Conservation (phyloP, 768 basidiomycete species). For the Leccinum disarticulatum region DNA sequence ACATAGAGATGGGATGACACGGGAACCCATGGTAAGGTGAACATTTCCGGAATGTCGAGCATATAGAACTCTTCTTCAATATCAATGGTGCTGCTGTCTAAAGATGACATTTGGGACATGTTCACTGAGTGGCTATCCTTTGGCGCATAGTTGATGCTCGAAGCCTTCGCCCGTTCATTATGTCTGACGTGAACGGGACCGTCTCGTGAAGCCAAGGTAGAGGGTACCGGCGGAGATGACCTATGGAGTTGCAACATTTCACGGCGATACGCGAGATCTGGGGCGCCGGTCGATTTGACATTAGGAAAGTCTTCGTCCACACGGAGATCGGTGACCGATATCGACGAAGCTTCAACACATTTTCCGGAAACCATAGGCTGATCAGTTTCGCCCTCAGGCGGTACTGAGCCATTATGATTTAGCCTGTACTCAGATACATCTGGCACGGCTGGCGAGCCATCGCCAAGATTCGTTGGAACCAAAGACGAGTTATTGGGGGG, state of each 20-base stretch:
- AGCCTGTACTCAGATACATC: not conserved
- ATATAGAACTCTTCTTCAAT: conserved; percentile 31
- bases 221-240: not conserved
- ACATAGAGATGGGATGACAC: conserved; percentile 31
- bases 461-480: not conserved
- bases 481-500: not conserved
- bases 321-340: not conserved
- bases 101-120: not conserved
- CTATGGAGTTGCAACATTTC: not conserved
- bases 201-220: not conserved
- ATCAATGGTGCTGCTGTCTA: conserved; percentile 2
- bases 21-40: conserved; percentile 36
- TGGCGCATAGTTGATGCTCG: not conserved
- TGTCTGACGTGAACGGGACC: not conserved
- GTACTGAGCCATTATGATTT: not conserved
- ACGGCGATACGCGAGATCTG: not conserved
- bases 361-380: not conserved
- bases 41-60: conserved; percentile 35
- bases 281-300: not conserved
- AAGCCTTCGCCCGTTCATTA: conserved; percentile 1
- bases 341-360: not conserved
- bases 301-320: not conserved
- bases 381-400: conserved; percentile 1
- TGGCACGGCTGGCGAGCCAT: not conserved
- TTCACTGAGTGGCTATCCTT: not conserved